Evolutionary conservation across 768 basidiomycete species (phyloP), one percentile per base, ranked within the genome.

Genomic region (Boletus sp.): DNA sequence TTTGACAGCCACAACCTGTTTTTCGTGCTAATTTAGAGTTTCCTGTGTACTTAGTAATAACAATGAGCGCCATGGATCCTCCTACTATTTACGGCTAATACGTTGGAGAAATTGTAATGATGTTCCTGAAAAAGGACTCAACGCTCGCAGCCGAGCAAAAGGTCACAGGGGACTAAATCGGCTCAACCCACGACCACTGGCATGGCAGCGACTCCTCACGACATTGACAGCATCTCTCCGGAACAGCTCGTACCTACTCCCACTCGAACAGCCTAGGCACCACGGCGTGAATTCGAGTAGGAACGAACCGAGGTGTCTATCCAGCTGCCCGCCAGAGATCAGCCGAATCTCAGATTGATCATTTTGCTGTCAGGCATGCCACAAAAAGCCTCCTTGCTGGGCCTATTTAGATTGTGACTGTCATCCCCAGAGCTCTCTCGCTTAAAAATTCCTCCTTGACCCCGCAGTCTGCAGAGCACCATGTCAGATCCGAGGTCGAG

Each of bases 401-500:
- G 1, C 12, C 18, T 12, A 28, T 29, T 18, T 20, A 8, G n/a
- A 28, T 24, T 12, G 14, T 35, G 35, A 55, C 42, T 40, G 37
- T 20, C 3, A 15, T 55, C 41, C 35, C 24, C 39, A 50, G 44
- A 20, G 5, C 33, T 35, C 28, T n/a, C 36, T 42, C 44, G 4
- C 37, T 15, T 28, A 2, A 41, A n/a, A 11, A 40, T 18, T 45
- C 36, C 7, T 33, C 52, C 7, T 30, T 39, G 1, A 35, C 39
- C 29, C 10, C 17, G 29, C 9, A 24, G 45, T 28, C 32, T 7
- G n/a, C 17, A 20, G 14, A 10, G 11, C 40, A 47, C n/a, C 35
- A 73, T 71, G 69, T 54, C 62, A 20, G 55, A 61, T 44, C 15
- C 28, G 12, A 55, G 46, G 28, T 37, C 32, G 10, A 50, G 36